Conservation (phyloP, 192 early-diverging fungal species). For the Allomyces macrogynus region DNA sequence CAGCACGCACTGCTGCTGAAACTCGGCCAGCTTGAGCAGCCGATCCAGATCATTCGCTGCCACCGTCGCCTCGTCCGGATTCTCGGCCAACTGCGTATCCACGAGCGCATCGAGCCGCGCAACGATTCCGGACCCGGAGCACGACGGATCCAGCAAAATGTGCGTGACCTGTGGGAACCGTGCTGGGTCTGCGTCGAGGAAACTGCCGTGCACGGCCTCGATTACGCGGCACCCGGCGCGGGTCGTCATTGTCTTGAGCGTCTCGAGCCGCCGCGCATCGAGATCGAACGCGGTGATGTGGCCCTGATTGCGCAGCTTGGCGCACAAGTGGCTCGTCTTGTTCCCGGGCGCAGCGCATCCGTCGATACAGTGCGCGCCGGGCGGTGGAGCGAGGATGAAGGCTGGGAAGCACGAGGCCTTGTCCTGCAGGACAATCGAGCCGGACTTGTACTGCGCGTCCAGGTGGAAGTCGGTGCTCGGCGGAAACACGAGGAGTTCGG, state of each 20-base stretch:
- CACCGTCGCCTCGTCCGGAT: slow-evolving; percentile 8
- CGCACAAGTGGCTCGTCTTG: slow-evolving; percentile 86
- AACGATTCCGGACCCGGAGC: slow-evolving; percentile 88
- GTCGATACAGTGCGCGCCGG: slow-evolving; percentile 52
- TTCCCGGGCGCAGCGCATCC: slow-evolving; percentile 95
- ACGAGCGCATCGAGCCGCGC: slow-evolving; percentile 68
- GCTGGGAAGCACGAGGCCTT: slow-evolving; percentile 92
- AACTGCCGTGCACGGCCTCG: slow-evolving; percentile 13
- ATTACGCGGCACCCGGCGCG: slow-evolving; percentile 48
- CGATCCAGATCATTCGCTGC: slow-evolving; percentile 27
- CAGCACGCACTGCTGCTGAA: slow-evolving; percentile 55
- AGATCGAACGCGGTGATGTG: slow-evolving; percentile 80
- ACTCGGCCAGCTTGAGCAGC: slow-evolving; percentile 55
- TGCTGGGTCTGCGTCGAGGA: slow-evolving; percentile 60
- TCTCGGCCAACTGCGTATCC: slow-evolving; percentile 21
- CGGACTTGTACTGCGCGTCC: slow-evolving; percentile 49
- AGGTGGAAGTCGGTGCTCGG: slow-evolving; percentile 73
- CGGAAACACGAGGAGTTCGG: slow-evolving; percentile 67
- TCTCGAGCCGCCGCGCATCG: slow-evolving; percentile 49
- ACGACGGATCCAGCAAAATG: slow-evolving; percentile 85
- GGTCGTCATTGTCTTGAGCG: slow-evolving; percentile 46
- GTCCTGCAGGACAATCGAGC: slow-evolving; percentile 78
- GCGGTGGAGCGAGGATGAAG: slow-evolving; percentile 45
- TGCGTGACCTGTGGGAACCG: slow-evolving; percentile 55
- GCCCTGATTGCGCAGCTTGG: slow-evolving; percentile 70